Conservation (phyloP, 2,329 filamentous ascomycete species). For the Chlorencoelia australis region DNA sequence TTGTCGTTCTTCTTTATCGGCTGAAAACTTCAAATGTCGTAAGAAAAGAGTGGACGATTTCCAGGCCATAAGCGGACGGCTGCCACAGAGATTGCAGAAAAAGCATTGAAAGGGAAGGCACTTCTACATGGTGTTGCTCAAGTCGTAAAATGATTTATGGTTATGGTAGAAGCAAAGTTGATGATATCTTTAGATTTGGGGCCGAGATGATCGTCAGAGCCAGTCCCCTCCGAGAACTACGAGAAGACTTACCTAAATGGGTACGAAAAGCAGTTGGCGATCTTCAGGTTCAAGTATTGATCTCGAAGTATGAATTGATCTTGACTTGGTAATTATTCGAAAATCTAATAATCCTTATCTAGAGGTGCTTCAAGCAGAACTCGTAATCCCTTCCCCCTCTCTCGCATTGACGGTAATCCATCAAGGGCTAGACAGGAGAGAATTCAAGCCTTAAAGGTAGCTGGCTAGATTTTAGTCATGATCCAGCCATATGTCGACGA, state of each 20-base stretch:
- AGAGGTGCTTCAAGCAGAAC: constrained; percentile 15
- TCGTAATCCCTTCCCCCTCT: not conserved
- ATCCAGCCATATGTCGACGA: constrained; percentile 14
- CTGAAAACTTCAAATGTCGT: too few species aligned
- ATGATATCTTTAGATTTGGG: constrained; percentile 1
- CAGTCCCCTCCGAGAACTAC: not conserved
- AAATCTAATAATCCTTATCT: not conserved
- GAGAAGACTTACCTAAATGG: constrained; percentile 5
- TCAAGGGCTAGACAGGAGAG: constrained; percentile 6
- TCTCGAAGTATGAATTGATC: constrained; percentile 2
- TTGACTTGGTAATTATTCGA: not conserved
- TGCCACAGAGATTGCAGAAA: constrained; percentile 6
- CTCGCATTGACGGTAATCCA: constrained; percentile 2
- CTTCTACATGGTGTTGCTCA: constrained; percentile 6
- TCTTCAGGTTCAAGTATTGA: constrained; percentile 6
- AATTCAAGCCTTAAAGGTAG: constrained; percentile 15
- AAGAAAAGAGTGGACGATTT: not conserved
- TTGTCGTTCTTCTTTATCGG: constrained; percentile 11
- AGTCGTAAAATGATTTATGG: too few species aligned
- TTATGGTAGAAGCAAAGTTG: too few species aligned
- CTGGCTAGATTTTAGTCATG: not conserved
- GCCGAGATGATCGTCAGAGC: constrained; percentile 1
- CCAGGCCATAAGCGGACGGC: fast-evolving
- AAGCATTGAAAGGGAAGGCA: constrained; percentile 5
- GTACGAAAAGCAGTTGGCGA: not conserved